Conservation (phyloP, 2,329 filamentous ascomycete species). For the Emergomyces pasteurianus region DNA sequence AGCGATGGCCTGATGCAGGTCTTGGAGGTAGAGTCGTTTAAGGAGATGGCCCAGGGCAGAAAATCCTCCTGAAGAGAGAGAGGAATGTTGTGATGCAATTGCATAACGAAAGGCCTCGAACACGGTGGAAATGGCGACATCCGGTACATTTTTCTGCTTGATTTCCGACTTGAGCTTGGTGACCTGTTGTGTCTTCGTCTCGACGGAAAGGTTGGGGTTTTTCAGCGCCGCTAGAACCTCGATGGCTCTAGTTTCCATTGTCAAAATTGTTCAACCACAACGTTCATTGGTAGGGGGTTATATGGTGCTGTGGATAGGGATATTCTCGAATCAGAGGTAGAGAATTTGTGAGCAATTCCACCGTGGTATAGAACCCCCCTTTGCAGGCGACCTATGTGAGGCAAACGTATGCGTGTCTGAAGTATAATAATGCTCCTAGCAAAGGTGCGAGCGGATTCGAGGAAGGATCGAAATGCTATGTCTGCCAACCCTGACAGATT, state of each 20-base stretch:
- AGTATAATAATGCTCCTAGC: neutral
- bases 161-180: constrained; percentile 73
- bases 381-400: neutral
- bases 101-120: constrained; percentile 73
- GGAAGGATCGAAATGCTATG: neutral
- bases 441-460: neutral
- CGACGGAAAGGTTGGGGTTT: constrained; percentile 54
- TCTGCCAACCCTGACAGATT: neutral
- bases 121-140: constrained; percentile 54
- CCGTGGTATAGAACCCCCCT: neutral
- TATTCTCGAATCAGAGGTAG: neutral
- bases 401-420: neutral
- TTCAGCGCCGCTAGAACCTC: constrained; percentile 44
- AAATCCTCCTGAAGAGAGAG: constrained; percentile 70
- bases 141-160: constrained; percentile 84
- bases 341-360: neutral
- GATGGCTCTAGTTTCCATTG: constrained; percentile 47
- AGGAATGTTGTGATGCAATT: constrained; percentile 62
- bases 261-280: constrained; percentile 9
- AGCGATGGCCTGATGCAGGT: constrained; percentile 59
- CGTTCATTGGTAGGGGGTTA: constrained; percentile 7
- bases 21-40: constrained; percentile 75
- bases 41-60: constrained; percentile 78
- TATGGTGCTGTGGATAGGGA: neutral
- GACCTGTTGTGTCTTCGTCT: constrained; percentile 59